Conservation (phyloP, 495 filamentous ascomycete genomes). For the Apodospora peruviana region DNA sequence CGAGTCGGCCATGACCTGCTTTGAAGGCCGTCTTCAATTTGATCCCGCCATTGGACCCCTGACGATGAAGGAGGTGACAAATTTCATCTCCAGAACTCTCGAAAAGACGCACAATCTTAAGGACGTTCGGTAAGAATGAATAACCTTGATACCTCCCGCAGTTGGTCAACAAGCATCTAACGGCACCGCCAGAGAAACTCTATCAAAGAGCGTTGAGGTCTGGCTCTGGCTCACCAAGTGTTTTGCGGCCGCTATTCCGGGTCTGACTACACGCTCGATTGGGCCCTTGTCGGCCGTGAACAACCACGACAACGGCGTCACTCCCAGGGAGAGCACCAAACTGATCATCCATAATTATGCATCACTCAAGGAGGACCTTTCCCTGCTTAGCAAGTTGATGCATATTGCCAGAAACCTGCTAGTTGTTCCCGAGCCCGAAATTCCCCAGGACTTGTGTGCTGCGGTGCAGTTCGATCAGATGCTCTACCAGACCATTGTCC, state of each 20-base stretch:
- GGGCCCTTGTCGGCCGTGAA: constrained; percentile 26
- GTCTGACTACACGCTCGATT: constrained; percentile 31
- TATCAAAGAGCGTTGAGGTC: constrained; percentile 55
- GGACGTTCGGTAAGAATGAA: constrained; percentile 43
- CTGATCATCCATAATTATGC: constrained; percentile 76
- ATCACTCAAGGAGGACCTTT: constrained; percentile 71
- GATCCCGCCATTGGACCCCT: constrained; percentile 42
- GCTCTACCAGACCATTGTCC: constrained; percentile 74
- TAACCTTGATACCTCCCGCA: neutral
- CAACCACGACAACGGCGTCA: constrained; percentile 47
- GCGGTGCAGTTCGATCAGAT: constrained; percentile 72
- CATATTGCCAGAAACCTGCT: constrained; percentile 80
- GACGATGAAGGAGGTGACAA: constrained; percentile 42
- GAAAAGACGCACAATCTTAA: constrained; percentile 48
- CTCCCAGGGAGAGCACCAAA: constrained; percentile 53
- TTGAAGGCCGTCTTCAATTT: constrained; percentile 51
- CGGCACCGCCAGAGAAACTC: constrained; percentile 38
- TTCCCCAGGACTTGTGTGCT: constrained; percentile 81
- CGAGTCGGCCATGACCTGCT: constrained; percentile 43
- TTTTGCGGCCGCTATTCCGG: constrained; percentile 33
- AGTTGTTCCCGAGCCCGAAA: constrained; percentile 64
- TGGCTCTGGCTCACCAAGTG: constrained; percentile 59
- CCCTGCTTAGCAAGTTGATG: constrained; percentile 77
- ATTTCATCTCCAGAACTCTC: constrained; percentile 45
- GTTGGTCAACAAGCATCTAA: constrained; percentile 16